A percentile compares a stretch with the other conserved stretches of the same genome.
phyloP scores from a whole-genome alignment of 139 green algal genomes.

The Ulvella scutata region DNA sequence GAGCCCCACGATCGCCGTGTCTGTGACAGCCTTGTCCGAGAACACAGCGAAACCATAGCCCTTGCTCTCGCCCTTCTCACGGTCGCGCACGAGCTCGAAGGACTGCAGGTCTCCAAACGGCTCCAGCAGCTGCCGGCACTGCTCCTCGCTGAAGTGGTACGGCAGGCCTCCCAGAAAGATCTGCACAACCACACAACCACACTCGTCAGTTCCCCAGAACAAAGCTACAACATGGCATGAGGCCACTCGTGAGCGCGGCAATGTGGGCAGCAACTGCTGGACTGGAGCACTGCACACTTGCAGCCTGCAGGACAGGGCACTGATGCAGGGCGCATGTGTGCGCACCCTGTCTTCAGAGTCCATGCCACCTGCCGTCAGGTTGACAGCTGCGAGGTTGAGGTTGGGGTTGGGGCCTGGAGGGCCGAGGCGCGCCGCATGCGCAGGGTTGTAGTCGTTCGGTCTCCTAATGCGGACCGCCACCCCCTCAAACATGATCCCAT shows the following conservation, averaged over 20 bases:
- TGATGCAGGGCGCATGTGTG: neutral
- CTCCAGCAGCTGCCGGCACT: slow-evolving; percentile 85
- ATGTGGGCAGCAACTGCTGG: neutral
- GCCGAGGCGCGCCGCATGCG: slow-evolving; percentile 57
- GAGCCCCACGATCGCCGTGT: slow-evolving; percentile 72
- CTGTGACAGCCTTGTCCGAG: slow-evolving; percentile 56
- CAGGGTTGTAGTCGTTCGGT: slow-evolving; percentile 96
- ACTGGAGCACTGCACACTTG: too few relatives aligned
- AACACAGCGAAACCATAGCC: slow-evolving; percentile 96
- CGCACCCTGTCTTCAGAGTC: neutral
- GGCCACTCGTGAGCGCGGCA: neutral
- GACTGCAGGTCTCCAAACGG: slow-evolving; percentile 74
- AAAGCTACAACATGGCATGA: neutral
- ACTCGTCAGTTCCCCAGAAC: neutral
- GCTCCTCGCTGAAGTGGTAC: slow-evolving; percentile 88
- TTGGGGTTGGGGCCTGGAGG: slow-evolving; percentile 64
- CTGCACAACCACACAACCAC: slow-evolving; percentile 31
- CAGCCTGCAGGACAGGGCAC: too few relatives aligned
- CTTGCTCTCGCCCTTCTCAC: slow-evolving; percentile 80
- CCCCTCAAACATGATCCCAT: slow-evolving; percentile 95
- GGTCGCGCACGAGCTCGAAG: slow-evolving; percentile 90
- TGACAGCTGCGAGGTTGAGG: slow-evolving; percentile 87
- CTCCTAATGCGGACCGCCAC: slow-evolving; percentile 75
- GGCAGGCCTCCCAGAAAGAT: slow-evolving; percentile 95
- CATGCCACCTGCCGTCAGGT: neutral